A percentile compares a stretch with the other conserved stretches of the same genome.
Evolutionary conservation across 768 basidiomycete species (phyloP).

Genomic region (Suillus occidentalis): DNA sequence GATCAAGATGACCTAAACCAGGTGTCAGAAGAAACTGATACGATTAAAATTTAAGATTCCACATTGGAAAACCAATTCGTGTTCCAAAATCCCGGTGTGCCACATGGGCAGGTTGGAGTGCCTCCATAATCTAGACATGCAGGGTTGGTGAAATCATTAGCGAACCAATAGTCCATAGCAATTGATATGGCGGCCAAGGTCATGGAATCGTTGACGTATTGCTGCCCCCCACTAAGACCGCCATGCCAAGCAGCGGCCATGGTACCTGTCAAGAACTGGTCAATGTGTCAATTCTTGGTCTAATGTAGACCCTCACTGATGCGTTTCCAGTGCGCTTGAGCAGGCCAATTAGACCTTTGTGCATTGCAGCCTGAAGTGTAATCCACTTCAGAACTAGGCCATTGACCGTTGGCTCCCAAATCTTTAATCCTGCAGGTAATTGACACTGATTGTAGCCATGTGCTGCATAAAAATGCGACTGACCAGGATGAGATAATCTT

Average conservation of each 20-base stretch:
- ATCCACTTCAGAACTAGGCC: slow-evolving; percentile 57
- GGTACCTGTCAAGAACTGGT: slow-evolving; percentile 36
- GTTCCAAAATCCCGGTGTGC: slow-evolving; percentile 54
- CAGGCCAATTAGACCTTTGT: slow-evolving; percentile 69
- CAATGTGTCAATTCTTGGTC: neutral
- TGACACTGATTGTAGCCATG: too few relatives aligned
- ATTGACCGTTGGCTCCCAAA: slow-evolving; percentile 48
- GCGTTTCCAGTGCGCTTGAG: slow-evolving; percentile 57
- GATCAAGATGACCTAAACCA: slow-evolving; percentile 54
- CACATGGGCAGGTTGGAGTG: slow-evolving; percentile 52
- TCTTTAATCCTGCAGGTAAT: slow-evolving; percentile 41
- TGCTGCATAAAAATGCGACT: neutral
- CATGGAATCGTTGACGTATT: slow-evolving; percentile 41
- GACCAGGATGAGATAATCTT: slow-evolving; percentile 27
- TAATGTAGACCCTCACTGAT: slow-evolving; percentile 37
- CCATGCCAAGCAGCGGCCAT: slow-evolving; percentile 62
- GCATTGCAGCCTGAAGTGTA: slow-evolving; percentile 65
- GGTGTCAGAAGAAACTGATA: neutral
- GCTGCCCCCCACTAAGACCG: slow-evolving; percentile 40
- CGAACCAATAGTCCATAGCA: slow-evolving; percentile 67
- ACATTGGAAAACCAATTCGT: slow-evolving; percentile 68
- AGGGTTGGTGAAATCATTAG: slow-evolving; percentile 52
- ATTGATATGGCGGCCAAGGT: slow-evolving; percentile 42
- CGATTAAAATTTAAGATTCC: slow-evolving; percentile 9
- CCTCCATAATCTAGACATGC: slow-evolving; percentile 62